Evolutionary conservation across 1,284 basidiomycete species (phyloP), one percentile per base, ranked within the genome.

Genomic region (Coriolopsis trogii): DNA sequence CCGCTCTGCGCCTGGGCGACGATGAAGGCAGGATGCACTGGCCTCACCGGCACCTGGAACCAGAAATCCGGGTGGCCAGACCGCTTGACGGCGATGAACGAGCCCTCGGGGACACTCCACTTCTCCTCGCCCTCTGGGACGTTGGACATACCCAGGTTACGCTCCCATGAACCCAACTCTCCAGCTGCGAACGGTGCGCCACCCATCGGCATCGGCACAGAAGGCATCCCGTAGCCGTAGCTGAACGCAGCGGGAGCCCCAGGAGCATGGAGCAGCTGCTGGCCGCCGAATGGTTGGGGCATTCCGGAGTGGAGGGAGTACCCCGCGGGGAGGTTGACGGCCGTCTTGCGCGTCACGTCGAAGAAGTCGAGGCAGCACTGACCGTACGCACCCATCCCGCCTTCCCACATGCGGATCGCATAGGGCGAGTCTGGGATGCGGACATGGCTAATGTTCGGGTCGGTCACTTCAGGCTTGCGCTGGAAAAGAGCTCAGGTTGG

Each of bases 361-460:
- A 30, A 48, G 33, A 48, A 48, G 18, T 48, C 46, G 39, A 48
- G 21, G 30, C 23, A 41, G 39, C 25, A 48, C 23, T 48, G 46
- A 13, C 24, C 30, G 39, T 41, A 41, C 13, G 29, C 9, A 1
- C 18, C 30, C 46, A 48, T 48, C 21, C 46, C 39, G 10, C 46
- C 46, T 18, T 40, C 25, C 46, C 39, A 48, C 23, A 41, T 48
- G n/a, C 39, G 46, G 25, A 41, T 21, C 3, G 20, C 30, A 12
- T 31, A 24, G 12, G 21, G 15, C 5, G 39, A 40, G 30, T 41
- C 30, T 9, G 23, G 30, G 18, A 41, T 34, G 12, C n/a, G 15
- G 46, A 34, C 46, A 28, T 13, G 18, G 20, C 24, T 39, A 13
- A 46, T n/a, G 2, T 26, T 25, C 34, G 4, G 16, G 4, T 39